Evolutionary conservation across 2,329 filamentous ascomycete species (phyloP), one percentile per base, ranked within the genome.

Genomic region (Sporothrix curviconia): DNA sequence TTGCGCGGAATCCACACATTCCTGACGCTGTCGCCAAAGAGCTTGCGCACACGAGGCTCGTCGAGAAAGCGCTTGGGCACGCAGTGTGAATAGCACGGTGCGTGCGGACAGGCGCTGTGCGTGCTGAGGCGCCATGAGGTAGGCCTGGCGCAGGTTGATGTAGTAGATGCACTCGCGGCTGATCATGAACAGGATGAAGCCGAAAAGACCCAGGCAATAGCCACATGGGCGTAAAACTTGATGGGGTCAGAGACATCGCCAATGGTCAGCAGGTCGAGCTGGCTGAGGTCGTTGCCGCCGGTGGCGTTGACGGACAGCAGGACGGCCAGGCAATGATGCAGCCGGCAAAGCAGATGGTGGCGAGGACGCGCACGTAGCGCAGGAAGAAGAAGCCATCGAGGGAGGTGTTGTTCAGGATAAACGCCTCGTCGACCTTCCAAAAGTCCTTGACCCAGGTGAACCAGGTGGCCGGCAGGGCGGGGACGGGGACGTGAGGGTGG

Each of bases 81-180:
- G 1, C 88, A 87, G 1, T n/a, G 91, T 88, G 71, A 96, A 95
- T n/a, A 99, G 81, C 7, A 97, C 91, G 1, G 92, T 96, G 28
- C 91, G 84, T 0, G 92, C 91, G 0, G 92, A 96, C 42, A 97
- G 84, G 17, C 92, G 87, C 64, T 85, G 87, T 28, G 90, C 82
- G 67, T 95, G 92, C 52, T 88, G 78, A 1, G 89, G 90, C 2
- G 90, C 89, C 57, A 95, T 78, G n/a, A 92, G 83, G 74, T 95
- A 97, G 1, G 92, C 92, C 73, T 97, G 94, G 62, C 92, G 89
- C 54, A 97, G 74, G 66, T 95, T 95, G 75, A 96, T 89, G 71
- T 91, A 95, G 79, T 87, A 97, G 65, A 99, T 86, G 68, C 86
- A 86, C 72, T 99, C 94, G 61, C 94, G 84, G 30, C 90, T 90